Evolutionary conservation across 257 asterid genomes (phyloP), one percentile per base, ranked within the genome.

Genomic region (Apocynum venetum): DNA sequence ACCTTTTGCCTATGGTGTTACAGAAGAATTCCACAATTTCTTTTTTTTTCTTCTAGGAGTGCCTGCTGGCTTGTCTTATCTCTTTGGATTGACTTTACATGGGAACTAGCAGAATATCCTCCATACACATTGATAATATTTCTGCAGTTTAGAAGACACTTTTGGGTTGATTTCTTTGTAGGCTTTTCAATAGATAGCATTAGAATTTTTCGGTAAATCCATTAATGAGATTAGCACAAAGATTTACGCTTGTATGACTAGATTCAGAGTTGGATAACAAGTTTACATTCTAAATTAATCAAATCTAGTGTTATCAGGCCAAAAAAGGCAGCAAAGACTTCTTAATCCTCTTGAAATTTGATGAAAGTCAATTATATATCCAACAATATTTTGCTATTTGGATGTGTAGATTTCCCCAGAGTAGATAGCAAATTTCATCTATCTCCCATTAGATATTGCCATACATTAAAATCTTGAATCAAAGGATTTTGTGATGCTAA

Each of bases 1-100:
- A 46, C 35, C 72, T 57, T 57, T 52, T 76, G 77, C 79, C 49
- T 57, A 41, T 78, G 82, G 75, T 77, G 56, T 60, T 52, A 66
- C 69, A 59, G 76, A 74, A 75, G 71, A 40, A 65, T 70, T 77
- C 77, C 81, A 52, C 65, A 8, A 66, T 81, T 80, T 55, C 61
- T n/a, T 25, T 75, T 44, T 79, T 81, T 80, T 74, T 78, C 72
- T 80, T 43, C 55, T 59, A 38, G 77, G 65, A 40, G 51, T 65
- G 59, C 69, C 49, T 80, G 77, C 76, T 25, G 73, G 14, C 60
- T 64, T n/a, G 56, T 63, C 73, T 48, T 78, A 52, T 78, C 60
- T 51, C 53, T 12, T 64, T 70, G 41, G 31, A 61, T 63, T 35
- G 14, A 15, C 63, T 60, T 61, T 14, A 35, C 5, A 44, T 53